phyloP scores from a whole-genome alignment of 2,329 filamentous ascomycete species.

The Phialophora chinensis region DNA sequence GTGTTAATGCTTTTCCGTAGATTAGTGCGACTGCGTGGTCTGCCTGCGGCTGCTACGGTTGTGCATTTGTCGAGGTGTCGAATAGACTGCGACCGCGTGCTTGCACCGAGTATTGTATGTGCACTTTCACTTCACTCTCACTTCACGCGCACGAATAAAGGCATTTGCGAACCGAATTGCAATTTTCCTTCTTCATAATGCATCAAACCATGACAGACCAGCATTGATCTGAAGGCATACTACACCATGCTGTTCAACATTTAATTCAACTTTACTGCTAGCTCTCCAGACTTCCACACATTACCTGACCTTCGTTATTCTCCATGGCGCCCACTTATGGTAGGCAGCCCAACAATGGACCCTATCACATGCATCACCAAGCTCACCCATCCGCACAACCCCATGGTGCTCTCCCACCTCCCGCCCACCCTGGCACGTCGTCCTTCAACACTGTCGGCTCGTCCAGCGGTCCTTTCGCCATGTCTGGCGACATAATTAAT shows the following conservation, averaged over 20 bases:
- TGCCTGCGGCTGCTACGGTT: neutral
- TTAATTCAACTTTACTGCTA: slow-evolving; percentile 17
- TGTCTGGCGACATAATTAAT: slow-evolving; percentile 56
- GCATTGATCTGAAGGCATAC: too few species aligned
- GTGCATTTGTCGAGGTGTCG: neutral
- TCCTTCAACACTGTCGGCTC: slow-evolving; percentile 65
- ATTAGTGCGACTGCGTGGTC: too few species aligned
- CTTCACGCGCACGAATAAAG: too few species aligned
- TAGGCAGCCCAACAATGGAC: slow-evolving; percentile 63
- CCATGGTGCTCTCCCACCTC: slow-evolving; percentile 56
- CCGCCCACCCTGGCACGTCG: slow-evolving; percentile 68
- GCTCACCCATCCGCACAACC: slow-evolving; percentile 54
- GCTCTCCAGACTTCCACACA: slow-evolving; percentile 5
- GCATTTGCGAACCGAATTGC: too few species aligned
- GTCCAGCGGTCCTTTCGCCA: slow-evolving; percentile 36
- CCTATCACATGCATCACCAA: slow-evolving; percentile 63
- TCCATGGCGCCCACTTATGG: slow-evolving; percentile 66
- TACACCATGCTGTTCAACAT: slow-evolving; percentile 20
- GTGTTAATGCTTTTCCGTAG: neutral
- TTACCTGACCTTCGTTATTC: too few species aligned
- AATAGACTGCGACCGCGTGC: too few species aligned
- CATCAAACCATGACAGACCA: too few species aligned
- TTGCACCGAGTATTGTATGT: too few species aligned
- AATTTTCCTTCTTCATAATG: too few species aligned
- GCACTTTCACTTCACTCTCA: too few species aligned